Conservation (phyloP, 75 land plant genomes). For the Sequoia sempervirens region DNA sequence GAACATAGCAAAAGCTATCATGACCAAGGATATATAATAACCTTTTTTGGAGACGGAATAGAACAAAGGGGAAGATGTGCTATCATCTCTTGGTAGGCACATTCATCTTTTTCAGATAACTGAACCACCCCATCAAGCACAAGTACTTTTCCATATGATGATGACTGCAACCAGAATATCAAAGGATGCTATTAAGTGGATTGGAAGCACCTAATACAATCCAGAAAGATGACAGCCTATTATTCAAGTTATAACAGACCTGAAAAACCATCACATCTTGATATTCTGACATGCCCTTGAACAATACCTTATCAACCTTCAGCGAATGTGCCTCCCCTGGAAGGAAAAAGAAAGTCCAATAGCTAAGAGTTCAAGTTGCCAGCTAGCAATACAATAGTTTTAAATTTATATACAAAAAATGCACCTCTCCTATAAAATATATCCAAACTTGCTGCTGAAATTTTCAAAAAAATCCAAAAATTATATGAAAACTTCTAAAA, state of each 20-base stretch:
- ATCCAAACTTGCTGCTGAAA: neutral
- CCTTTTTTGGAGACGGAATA: constrained; percentile 61
- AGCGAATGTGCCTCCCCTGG: constrained; percentile 75
- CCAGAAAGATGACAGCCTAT: neutral
- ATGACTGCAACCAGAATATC: constrained; percentile 45
- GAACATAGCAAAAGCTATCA: neutral
- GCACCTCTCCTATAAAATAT: neutral
- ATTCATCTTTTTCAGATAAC: constrained; percentile 88
- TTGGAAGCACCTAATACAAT: neutral
- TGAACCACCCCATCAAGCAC: constrained; percentile 92
- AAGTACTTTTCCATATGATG: constrained; percentile 80
- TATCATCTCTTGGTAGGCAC: constrained; percentile 96
- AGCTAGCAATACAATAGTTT: neutral
- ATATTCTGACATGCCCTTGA: constrained; percentile 58
- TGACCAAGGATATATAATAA: constrained; percentile 7
- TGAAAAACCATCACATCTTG: constrained; percentile 72
- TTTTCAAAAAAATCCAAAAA: neutral
- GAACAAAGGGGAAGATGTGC: constrained; percentile 94
- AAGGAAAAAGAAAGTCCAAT: neutral
- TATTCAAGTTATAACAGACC: constrained; percentile 27
- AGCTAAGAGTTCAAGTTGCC: neutral
- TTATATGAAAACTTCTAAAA: neutral
- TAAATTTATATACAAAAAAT: no score
- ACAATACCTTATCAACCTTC: constrained; percentile 68
- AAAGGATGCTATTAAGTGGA: neutral